Evolutionary conservation across 371 early-diverging fungal species (phyloP), one percentile per base, ranked within the genome.

Genomic region (Syncephalastrum racemosum): DNA sequence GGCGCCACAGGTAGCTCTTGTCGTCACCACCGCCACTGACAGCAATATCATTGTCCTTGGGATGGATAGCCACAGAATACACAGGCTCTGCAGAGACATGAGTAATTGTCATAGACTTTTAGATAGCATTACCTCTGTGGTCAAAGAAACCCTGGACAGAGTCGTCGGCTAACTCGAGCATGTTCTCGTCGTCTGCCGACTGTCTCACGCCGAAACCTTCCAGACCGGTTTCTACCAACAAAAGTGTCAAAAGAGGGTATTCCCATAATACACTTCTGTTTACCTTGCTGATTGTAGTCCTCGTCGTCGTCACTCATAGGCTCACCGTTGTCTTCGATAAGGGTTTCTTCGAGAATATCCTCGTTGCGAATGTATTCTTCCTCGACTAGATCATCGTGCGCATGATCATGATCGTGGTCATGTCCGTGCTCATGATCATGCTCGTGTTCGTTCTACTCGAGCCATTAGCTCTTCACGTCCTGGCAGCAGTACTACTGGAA

Each of bases 21-120:
- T 98, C 97, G 69, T 98, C 96, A 40, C 94, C 97, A 42, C 97
- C 98, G 50, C 98, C 99, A 54, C 85, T 83, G 13, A 84, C 73
- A 25, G 82, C 75, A 52, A 96, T 75, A 49, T 68, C 71, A 23
- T 76, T 77, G 43, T 90, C 71, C 22, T 76, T 77, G 8, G 96
- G 98, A 68, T 93, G 87, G 62, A 94, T 71, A n/a, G 87, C 90
- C 16, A 96, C 81, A 36, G 90, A 66, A 70, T 91, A 96, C 4
- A 98, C 94, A 2, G 96, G 90, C 54, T 94, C 95, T 90, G 47
- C 12, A n/a, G 16, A 39, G n/a, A 27, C n/a, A 44, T 20, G 20
- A 14, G n/a, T 19, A 43, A 4, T 14, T 15, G 39, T 53, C 24
- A n/a, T 24, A 5, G 3, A 43, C 13, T 7, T 44, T 14, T 24